Evolutionary conservation across 306 rosid species (phyloP).

Genomic region (Vigna hirtella): DNA sequence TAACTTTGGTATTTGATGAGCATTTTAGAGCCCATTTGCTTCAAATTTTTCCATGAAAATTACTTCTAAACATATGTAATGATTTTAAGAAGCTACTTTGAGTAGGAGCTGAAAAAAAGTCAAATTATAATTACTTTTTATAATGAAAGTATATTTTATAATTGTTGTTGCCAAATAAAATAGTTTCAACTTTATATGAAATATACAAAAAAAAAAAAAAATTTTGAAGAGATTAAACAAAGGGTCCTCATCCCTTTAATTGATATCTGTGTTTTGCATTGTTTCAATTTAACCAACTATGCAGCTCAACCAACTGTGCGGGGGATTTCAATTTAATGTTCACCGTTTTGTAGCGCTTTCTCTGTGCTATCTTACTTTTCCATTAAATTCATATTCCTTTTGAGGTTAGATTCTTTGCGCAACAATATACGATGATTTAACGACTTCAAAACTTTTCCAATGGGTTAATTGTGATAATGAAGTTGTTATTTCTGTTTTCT

Average conservation of each 20-base stretch:
- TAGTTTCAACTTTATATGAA: not conserved
- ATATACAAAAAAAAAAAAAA: not conserved
- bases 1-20: conserved; percentile 3
- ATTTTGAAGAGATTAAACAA: not conserved
- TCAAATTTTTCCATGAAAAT: not conserved
- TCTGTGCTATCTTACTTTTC: conserved; percentile 1
- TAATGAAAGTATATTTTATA: not conserved
- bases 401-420: conserved; percentile 19
- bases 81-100: not conserved
- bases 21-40: conserved; percentile 16
- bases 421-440: conserved; percentile 19
- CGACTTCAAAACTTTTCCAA: conserved; percentile 36
- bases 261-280: conserved; percentile 13
- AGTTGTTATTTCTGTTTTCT: conserved; percentile 11
- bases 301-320: conserved; percentile 5
- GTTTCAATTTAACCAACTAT: conserved; percentile 7
- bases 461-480: conserved; percentile 37
- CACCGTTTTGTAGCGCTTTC: conserved; percentile 4
- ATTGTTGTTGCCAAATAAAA: not conserved
- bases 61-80: not conserved
- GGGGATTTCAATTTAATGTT: conserved; percentile 16
- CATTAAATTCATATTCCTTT: conserved; percentile 12
- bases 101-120: not conserved
- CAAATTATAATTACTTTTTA: not conserved
- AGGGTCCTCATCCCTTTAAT: not conserved